phyloP scores from a whole-genome alignment of 352 stramenopile genomes.

The Pythium aphanidermatum region DNA sequence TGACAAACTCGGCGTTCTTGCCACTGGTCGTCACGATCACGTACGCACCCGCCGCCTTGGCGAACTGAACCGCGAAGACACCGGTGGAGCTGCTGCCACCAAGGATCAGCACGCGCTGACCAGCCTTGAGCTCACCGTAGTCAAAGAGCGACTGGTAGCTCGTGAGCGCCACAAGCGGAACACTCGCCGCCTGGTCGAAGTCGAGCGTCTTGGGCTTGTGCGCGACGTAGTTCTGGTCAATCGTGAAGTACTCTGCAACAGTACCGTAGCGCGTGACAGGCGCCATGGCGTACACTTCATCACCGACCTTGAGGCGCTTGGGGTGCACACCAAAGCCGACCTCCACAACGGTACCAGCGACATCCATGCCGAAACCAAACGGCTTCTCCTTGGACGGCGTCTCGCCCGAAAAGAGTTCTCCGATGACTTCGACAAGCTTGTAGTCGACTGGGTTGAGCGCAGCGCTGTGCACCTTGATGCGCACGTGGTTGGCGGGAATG shows the following conservation, averaged over 20 bases:
- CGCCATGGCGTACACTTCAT: constrained; percentile 21
- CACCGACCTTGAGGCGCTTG: constrained; percentile 6
- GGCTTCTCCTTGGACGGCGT: constrained; percentile 21
- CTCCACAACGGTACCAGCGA: constrained; percentile 13
- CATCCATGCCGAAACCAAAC: constrained; percentile 31
- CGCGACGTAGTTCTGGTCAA: constrained; percentile 31
- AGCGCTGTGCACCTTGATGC: constrained; percentile 22
- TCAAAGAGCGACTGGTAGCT: constrained; percentile 32
- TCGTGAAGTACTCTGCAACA: constrained; percentile 35
- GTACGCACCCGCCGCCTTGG: constrained; percentile 17
- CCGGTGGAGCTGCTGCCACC: constrained; percentile 32
- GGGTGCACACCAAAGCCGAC: background rate
- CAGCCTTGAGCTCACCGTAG: constrained; percentile 31
- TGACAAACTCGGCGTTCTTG: constrained; percentile 29
- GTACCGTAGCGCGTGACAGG: constrained; percentile 8
- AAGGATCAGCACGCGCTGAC: constrained; percentile 37
- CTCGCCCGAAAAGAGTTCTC: constrained; percentile 8
- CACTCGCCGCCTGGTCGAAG: constrained; percentile 32
- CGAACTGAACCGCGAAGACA: constrained; percentile 37
- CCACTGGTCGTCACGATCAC: constrained; percentile 28
- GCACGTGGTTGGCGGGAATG: constrained; percentile 4
- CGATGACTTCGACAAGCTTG: constrained; percentile 12
- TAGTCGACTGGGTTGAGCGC: constrained; percentile 28
- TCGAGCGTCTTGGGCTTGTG: constrained; percentile 34
- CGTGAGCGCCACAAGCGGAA: constrained; percentile 28